Base-by-base conservation (phyloP, 495 filamentous ascomycete genomes). In the Daldinia concentrica region DNA sequence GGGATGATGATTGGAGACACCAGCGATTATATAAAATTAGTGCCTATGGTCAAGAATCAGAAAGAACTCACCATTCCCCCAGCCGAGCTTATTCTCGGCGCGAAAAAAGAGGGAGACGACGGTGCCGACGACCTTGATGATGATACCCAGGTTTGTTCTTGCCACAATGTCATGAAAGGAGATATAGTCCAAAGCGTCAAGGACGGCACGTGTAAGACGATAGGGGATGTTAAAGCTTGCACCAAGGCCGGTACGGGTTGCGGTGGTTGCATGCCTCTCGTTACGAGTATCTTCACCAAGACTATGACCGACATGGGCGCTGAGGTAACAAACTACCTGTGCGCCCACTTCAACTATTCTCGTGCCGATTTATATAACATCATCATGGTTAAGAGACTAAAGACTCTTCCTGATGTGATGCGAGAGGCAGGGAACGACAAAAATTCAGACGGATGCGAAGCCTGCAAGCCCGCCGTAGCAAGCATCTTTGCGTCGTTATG, bases 1-100 rank as follows among this genome's bases (percentile, higher is more conserved):
- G 95, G 95, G 3, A 98, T 98, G 94, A 97, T 98, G 92, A 97
- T 98, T 64, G 95, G 95, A 37, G 95, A 98, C 79, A 97, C 94
- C 0, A 90, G 87, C 66, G 95, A 98, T 79, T 98, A 97, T 77
- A 87, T 97, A 79, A 97, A 97, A 75, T 82, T 98, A 43, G 95
- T 97, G 6, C 92, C 93, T n/a, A 90, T 97, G 85, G 94, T 96
- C 32, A 98, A 95, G 81, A 88, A 85, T 64, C 91, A 94, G 72
- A 97, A 96, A 77, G 82, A 85, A 72, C 83, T 98, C 3, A 92
- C 97, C 27, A 84, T 95, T 3, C 91, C 93, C 0, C 95, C 95
- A 0, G 90, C 91, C 12, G 89, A 97, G 74, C 89, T 98, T n/a
- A 97, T 98, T 72, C 82, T 98, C 19, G 94, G 94, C 7, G 89